phyloP scores from a whole-genome alignment of 163 green algal genomes.

The Picocystis sp. region DNA sequence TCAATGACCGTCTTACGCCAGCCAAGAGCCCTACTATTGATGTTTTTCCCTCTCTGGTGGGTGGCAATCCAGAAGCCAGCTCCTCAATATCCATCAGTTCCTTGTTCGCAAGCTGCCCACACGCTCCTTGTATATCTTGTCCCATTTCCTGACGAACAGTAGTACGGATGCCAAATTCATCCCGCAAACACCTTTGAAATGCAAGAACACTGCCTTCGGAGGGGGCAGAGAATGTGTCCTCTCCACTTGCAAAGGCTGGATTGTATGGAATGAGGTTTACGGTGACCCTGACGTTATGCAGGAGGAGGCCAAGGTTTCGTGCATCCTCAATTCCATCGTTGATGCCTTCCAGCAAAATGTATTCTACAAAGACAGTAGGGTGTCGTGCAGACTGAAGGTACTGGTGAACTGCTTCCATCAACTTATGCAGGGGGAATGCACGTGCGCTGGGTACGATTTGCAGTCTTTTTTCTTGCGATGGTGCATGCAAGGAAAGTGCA shows the following conservation, averaged over 20 bases:
- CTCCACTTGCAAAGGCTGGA: conserved; percentile 10
- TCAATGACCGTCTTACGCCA: no score
- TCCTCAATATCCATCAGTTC: no score
- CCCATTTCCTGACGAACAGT: conserved; percentile 87
- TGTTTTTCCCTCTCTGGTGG: no score
- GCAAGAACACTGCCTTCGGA: conserved; percentile 12
- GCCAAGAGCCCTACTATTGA: no score
- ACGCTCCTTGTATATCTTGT: conserved; percentile 59
- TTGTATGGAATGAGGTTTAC: conserved; percentile 21
- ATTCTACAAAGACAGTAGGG: conserved; percentile 25
- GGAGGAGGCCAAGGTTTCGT: conserved; percentile 63
- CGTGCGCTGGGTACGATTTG: conserved; percentile 76
- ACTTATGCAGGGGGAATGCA: conserved; percentile 59
- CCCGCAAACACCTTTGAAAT: conserved; percentile 53
- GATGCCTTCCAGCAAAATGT: conserved; percentile 32
- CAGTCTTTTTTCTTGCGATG: conserved; percentile 67
- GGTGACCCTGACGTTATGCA: conserved; percentile 23
- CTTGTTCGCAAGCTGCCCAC: conserved; percentile 38
- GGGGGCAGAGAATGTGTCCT: conserved; percentile 31
- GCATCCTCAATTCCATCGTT: conserved; percentile 66
- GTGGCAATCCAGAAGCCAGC: no score
- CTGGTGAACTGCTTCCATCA: conserved; percentile 58
- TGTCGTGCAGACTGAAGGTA: conserved; percentile 30
- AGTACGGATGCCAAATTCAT: conserved; percentile 43
- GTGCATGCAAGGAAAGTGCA: conserved; percentile 87